phyloP scores from a whole-genome alignment of 805 yeast species.

The Tetrapisispora iriomotensis region DNA sequence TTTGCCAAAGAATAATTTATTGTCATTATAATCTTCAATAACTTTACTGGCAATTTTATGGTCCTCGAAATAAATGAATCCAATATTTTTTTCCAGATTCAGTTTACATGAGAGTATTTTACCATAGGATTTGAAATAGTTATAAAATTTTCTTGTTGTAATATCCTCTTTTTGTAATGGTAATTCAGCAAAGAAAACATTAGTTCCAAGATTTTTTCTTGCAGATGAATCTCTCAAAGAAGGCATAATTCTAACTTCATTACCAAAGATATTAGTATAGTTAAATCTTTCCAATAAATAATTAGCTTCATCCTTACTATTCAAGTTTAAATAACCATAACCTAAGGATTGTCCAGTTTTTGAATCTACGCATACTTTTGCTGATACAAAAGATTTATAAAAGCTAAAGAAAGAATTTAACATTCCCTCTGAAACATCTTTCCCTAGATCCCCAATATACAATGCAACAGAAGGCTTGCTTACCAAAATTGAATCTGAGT shows the following conservation, averaged over 20 bases:
- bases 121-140: constrained; percentile 40
- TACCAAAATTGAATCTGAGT: not conserved
- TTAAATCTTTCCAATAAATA: constrained; percentile 50
- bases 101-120: constrained; percentile 36
- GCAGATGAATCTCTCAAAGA: constrained; percentile 36
- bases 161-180: constrained; percentile 21
- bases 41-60: constrained; percentile 29
- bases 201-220: constrained; percentile 39
- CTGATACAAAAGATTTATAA: constrained; percentile 41
- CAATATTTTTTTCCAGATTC: constrained; percentile 31
- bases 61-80: constrained; percentile 32
- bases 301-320: constrained; percentile 40
- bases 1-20: constrained; percentile 22
- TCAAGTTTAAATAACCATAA: constrained; percentile 65
- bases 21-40: constrained; percentile 24
- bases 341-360: constrained; percentile 49
- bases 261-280: constrained; percentile 32
- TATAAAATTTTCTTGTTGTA: constrained; percentile 40
- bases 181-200: constrained; percentile 41
- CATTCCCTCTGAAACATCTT: constrained; percentile 39
- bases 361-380: constrained; percentile 51
- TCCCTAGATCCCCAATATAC: constrained; percentile 56
- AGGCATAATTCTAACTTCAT: constrained; percentile 48
- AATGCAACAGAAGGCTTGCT: constrained; percentile 25
- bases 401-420: constrained; percentile 36